Conservation (phyloP, 179 eudicot species). For the Dionaea muscipula region DNA sequence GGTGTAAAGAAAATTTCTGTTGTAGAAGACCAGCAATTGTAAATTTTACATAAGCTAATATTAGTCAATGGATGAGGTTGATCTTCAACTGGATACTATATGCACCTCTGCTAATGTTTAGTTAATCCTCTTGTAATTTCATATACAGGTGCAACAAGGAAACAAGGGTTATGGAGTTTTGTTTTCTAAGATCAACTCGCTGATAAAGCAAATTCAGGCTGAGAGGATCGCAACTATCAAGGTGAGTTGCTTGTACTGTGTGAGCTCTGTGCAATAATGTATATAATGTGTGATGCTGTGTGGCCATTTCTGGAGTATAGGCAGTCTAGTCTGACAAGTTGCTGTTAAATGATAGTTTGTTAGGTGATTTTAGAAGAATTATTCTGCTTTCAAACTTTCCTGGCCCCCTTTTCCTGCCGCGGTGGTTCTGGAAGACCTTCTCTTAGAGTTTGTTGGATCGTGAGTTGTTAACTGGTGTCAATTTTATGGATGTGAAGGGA, state of each 20-base stretch:
- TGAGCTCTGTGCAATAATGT: not conserved
- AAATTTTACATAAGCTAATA: not conserved
- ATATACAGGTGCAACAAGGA: slow-evolving; percentile 1
- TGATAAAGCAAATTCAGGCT: slow-evolving; percentile 57
- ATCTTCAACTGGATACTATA: not conserved
- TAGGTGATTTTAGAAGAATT: too few species aligned
- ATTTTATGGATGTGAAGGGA: slow-evolving; percentile 37
- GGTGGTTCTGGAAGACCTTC: not conserved
- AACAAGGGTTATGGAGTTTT: slow-evolving; percentile 27
- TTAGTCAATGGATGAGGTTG: not conserved
- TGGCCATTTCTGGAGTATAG: not conserved
- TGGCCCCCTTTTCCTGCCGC: not conserved
- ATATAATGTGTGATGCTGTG: not conserved
- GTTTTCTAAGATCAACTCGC: slow-evolving; percentile 30
- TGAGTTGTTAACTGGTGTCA: slow-evolving; percentile 9
- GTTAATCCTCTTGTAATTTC: not conserved
- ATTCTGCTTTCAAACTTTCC: too few species aligned
- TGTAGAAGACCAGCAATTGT: not conserved
- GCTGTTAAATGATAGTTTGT: not conserved
- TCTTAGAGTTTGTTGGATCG: not conserved
- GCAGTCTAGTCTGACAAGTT: slow-evolving; percentile 1
- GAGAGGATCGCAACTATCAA: slow-evolving; percentile 38
- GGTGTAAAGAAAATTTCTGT: not conserved
- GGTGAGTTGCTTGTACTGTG: slow-evolving; percentile 28
- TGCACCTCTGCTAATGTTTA: not conserved